phyloP scores from a whole-genome alignment of 2,329 filamentous ascomycete species.

The Xylaria sp. region DNA sequence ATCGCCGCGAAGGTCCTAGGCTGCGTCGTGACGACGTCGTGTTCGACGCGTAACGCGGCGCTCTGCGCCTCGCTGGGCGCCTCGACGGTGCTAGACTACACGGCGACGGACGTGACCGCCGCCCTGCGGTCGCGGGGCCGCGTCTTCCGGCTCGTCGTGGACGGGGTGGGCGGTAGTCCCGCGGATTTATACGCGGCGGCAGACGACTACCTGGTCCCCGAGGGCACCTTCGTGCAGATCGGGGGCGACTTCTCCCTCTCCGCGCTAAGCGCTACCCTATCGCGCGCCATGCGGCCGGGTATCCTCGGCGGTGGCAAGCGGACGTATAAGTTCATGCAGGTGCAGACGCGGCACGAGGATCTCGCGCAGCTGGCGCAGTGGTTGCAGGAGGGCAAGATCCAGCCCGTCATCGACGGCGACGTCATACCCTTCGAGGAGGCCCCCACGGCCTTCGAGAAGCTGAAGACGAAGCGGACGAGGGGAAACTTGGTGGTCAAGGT shows the following conservation, averaged over 20 bases:
- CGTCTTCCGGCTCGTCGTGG: constrained; percentile 65
- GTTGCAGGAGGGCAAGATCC: constrained; percentile 69
- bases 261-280: constrained; percentile 35
- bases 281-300: constrained; percentile 47
- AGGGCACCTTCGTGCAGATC: constrained; percentile 65
- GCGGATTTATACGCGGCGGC: constrained; percentile 63
- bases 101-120: constrained; percentile 58
- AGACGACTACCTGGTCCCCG: constrained; percentile 61
- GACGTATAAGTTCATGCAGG: constrained; percentile 54
- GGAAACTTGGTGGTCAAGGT: constrained; percentile 67
- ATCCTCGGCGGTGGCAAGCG: constrained; percentile 56
- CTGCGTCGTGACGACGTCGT: constrained; percentile 68
- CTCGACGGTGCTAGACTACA: constrained; percentile 73
- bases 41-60: constrained; percentile 67
- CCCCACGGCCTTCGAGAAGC: constrained; percentile 66
- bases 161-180: constrained; percentile 65
- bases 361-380: constrained; percentile 62
- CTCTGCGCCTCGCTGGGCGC: constrained; percentile 70
- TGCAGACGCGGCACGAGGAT: constrained; percentile 56
- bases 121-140: constrained; percentile 59
- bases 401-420: constrained; percentile 63
- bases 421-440: constrained; percentile 66
- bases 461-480: constrained; percentile 65
- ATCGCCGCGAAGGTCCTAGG: constrained; percentile 71
- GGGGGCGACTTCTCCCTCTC: constrained; percentile 52